phyloP scores from a whole-genome alignment of 495 filamentous ascomycete genomes.

The Chaetomidium leptoderma region DNA sequence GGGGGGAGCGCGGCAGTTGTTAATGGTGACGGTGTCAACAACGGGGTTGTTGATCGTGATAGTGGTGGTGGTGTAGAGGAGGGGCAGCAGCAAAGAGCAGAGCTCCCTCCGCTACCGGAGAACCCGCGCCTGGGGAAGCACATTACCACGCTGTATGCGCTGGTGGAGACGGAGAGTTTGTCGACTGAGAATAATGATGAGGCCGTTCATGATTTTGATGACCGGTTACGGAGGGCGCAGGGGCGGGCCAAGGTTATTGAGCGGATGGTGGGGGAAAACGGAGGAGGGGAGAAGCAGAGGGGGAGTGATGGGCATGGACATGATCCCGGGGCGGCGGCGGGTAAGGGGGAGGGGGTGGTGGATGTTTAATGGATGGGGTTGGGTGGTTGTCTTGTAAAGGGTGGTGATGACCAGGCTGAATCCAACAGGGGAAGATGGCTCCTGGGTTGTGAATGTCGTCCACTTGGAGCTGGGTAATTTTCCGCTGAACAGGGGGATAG shows the following conservation, averaged over 20 bases:
- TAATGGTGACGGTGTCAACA: not conserved
- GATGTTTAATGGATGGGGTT: not conserved
- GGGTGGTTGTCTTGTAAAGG: not conserved
- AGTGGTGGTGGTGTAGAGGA: not conserved
- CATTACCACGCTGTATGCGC: constrained; percentile 62
- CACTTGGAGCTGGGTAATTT: no score
- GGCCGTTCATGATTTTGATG: constrained; percentile 78
- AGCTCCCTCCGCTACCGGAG: constrained; percentile 40
- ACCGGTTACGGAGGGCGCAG: constrained; percentile 71
- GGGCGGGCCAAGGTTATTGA: constrained; percentile 81
- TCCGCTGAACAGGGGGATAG: no score
- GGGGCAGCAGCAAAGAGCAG: not conserved
- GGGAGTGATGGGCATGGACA: not conserved
- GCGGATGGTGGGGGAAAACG: constrained; percentile 62
- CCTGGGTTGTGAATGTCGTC: no score
- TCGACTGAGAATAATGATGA: constrained; percentile 77
- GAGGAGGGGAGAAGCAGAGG: constrained; percentile 3
- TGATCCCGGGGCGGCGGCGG: not conserved
- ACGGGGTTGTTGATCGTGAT: not conserved
- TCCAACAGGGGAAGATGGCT: not conserved
- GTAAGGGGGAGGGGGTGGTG: not conserved
- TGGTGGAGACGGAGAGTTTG: constrained; percentile 76
- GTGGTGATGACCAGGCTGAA: not conserved
- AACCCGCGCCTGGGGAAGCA: constrained; percentile 70
- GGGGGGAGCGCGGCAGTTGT: not conserved